Conservation (phyloP, 805 yeast species). For the Wickerhamomyces hampshirensis region DNA sequence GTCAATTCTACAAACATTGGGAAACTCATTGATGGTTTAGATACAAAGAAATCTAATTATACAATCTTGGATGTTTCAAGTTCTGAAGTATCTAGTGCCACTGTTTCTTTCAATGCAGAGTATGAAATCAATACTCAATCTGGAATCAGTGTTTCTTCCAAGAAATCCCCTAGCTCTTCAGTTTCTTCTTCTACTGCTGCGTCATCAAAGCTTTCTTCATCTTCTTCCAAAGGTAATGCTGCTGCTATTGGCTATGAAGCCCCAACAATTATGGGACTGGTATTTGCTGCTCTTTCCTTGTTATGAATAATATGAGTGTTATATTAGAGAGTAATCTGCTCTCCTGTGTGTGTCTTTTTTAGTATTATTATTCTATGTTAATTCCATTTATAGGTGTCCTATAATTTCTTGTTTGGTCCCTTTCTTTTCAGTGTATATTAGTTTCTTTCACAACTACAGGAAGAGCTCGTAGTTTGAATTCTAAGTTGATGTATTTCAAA, state of each 20-base stretch:
- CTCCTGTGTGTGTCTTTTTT: neutral
- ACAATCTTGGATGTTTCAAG: slow-evolving; percentile 34
- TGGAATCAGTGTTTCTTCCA: slow-evolving; percentile 15
- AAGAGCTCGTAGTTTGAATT: too few relatives aligned
- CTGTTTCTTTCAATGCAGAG: slow-evolving; percentile 31
- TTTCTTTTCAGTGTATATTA: too few relatives aligned
- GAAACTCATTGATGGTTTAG: slow-evolving; percentile 34
- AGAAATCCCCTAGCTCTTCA: slow-evolving; percentile 14
- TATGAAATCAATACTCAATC: slow-evolving; percentile 34
- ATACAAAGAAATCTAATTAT: slow-evolving; percentile 34
- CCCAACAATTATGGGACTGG: slow-evolving; percentile 6
- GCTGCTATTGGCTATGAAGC: slow-evolving; percentile 4
- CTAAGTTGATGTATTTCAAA: too few relatives aligned
- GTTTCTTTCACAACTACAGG: too few relatives aligned
- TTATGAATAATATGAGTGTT: slow-evolving; percentile 1
- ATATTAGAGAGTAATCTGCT: neutral
- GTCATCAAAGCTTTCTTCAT: slow-evolving; percentile 8
- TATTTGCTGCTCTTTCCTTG: slow-evolving; percentile 6
- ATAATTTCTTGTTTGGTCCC: too few relatives aligned
- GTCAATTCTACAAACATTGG: slow-evolving; percentile 42
- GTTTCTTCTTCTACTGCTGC: slow-evolving; percentile 7
- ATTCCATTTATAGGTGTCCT: too few relatives aligned
- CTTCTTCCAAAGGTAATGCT: slow-evolving; percentile 5
- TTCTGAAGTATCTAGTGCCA: slow-evolving; percentile 28
- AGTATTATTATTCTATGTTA: neutral